Base-by-base conservation (phyloP, 805 yeast genomes). In the Yamadazyma insecticola region DNA sequence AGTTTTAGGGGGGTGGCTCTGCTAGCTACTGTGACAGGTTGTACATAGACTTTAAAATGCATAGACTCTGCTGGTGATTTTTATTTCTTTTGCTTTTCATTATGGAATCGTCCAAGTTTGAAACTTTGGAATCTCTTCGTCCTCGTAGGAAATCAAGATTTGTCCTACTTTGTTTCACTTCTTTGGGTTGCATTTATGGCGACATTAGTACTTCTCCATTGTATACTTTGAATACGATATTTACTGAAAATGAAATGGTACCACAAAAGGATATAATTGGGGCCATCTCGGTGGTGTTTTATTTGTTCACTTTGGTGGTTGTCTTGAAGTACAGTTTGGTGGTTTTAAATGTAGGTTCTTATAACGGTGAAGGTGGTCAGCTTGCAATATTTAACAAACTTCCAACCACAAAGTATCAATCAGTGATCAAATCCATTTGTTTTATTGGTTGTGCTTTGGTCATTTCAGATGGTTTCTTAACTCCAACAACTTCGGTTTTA, bases 181-280 rank as follows among this genome's bases (percentile, higher is more conserved):
- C 76, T 4, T 55, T 76, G 23, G 83, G 83, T 14, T 76, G 77
- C n/a, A 73, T 76, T 24, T 76, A 75, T 46, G 81, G 83, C 30
- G 81, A 76, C 50, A 57, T 76, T 35, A 81, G 79, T 17, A 76
- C 82, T 4, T 72, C 79, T 8, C 82, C 83, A 3, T 51, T 76
- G 32, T 76, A 76, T 48, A 70, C 65, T 8, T 47, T 64, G 41
- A 58, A 67, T 29, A 13, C 24, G 43, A 22, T 57, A 50, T 37
- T 43, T 45, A 13, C 39, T 48, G 14, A 30, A 36, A 13, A 41
- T 51, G 3, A n/a, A n/a, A n/a, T n/a, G n/a, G 72, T 75, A 0
- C 45, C 60, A 11, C 37, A 53, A 20, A 53, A 57, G 0, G 72
- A 72, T 22, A 46, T 72, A 16, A 57, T 63, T 29, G 81, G 81